These are phyloP conservation scores for Rasamsonia emersonii DNA, from an alignment of 2,329 filamentous ascomycete species.

Conservation along the genomic window DNA sequence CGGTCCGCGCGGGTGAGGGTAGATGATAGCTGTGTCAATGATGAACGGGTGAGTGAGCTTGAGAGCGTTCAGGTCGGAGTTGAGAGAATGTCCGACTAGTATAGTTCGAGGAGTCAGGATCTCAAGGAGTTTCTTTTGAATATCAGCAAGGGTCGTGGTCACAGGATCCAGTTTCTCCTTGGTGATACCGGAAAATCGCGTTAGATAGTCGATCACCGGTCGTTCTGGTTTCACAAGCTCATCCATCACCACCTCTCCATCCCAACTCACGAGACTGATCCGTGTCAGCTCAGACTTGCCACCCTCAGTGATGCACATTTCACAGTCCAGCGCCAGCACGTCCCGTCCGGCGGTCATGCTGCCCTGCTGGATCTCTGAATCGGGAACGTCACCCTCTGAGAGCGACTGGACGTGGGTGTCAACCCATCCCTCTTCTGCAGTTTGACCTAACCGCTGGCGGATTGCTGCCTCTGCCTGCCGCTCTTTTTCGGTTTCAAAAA, in stretches of 20 bases:
- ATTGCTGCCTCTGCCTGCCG: slow-evolving; percentile 45
- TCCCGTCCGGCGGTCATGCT: slow-evolving; percentile 75
- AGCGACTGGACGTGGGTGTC: slow-evolving; percentile 62
- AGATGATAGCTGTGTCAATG: slow-evolving; percentile 83
- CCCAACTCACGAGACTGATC: slow-evolving; percentile 80
- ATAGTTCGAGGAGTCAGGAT: slow-evolving; percentile 49
- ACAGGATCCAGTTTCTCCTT: slow-evolving; percentile 71
- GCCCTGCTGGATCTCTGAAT: slow-evolving; percentile 65
- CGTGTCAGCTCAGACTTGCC: slow-evolving; percentile 76
- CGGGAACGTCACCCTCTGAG: slow-evolving; percentile 59
- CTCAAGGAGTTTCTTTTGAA: slow-evolving; percentile 66
- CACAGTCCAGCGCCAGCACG: slow-evolving; percentile 80
- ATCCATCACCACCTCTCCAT: slow-evolving; percentile 72
- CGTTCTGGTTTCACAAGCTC: slow-evolving; percentile 84
- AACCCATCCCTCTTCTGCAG: slow-evolving; percentile 63
- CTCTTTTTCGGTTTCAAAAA: slow-evolving; percentile 52
- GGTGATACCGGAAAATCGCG: slow-evolving; percentile 86
- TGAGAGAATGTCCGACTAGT: slow-evolving; percentile 40
- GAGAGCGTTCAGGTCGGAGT: slow-evolving; percentile 62
- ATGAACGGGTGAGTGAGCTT: slow-evolving; percentile 86
- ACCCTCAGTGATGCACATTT: slow-evolving; percentile 88
- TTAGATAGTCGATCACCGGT: slow-evolving; percentile 88
- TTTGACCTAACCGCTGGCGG: slow-evolving; percentile 44
- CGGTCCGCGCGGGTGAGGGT: slow-evolving; percentile 79
- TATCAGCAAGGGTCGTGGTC: slow-evolving; percentile 73